Evolutionary conservation across 2,329 filamentous ascomycete genomes (phyloP), one percentile per base, ranked within the genome.

Genomic region (Decorospora gaudefroyi): DNA sequence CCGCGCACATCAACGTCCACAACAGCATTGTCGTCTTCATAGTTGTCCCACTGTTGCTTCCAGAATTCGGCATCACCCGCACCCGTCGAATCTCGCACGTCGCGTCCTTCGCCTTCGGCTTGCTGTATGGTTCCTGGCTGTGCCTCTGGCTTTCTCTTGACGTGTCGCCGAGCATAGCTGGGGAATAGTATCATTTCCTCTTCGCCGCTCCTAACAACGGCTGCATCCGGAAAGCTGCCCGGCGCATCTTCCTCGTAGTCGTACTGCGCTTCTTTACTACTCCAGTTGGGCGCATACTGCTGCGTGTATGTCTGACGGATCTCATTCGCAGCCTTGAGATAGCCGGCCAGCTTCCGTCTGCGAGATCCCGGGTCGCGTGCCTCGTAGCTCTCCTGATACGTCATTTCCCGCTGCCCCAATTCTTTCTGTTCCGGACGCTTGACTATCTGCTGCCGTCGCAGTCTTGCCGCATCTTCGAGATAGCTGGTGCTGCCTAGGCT

Each of bases 181-280:
- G 93, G 93, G 58, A 99, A 99, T 16, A 99, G 69, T 7, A 99
- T 83, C 84, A 99, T 89, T 73, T 97, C 89, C 68, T 96, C 90
- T 48, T 90, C 82, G 9, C 89, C 91, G 49, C 84, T 85, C 8
- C 84, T 81, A 11, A 87, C 82, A 47, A 96, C 87, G n/a, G 86
- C 82, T 12, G 89, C 87, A 57, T 96, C 86, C 0, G 90, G 89
- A 62, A 95, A 96, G 1, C 86, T 83, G 0, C 86, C 87, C 0
- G 89, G 86, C 19, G 88, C 87, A 17, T 74, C 68, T 27, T 70
- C 68, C 16, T 68, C 66, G 46, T 69, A 72, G 62, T 61, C 74
- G 31, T 74, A 73, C 30, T 57, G 55, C 9, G 76, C 72, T 22
- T 74, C 72, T 18, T 72, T 70, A 64, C 69, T 48, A 65, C 74